Percentiles rank a stretch among this genome's conserved stretches.
Evolutionary conservation across 768 basidiomycete species (phyloP).

Genomic region (Boletus rubescentipes): DNA sequence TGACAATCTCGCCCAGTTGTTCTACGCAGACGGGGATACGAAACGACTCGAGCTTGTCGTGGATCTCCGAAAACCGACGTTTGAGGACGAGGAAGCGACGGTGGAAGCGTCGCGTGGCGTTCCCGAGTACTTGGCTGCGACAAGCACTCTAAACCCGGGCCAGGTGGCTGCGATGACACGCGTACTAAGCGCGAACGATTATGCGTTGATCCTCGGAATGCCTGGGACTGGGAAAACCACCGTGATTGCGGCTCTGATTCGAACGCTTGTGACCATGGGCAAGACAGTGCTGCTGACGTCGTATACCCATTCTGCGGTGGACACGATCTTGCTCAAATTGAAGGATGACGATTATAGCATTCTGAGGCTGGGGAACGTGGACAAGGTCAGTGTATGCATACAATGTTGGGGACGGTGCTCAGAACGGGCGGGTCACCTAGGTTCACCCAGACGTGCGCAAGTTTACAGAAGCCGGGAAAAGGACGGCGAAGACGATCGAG

Average conservation of each 20-base stretch:
- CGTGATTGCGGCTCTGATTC: conserved; percentile 86
- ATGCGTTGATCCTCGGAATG: conserved; percentile 94
- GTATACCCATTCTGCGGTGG: conserved; percentile 98
- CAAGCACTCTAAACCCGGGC: conserved; percentile 58
- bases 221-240: conserved; percentile 99
- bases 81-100: conserved; percentile 39
- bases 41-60: conserved; percentile 75
- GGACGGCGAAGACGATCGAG: conserved; percentile 64
- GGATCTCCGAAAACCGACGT: conserved; percentile 69
- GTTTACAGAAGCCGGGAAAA: conserved; percentile 62
- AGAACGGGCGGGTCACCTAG: conserved; percentile 38
- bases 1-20: conserved; percentile 86
- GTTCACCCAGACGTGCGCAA: conserved; percentile 79
- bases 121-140: conserved; percentile 32
- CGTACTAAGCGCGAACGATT: conserved; percentile 80
- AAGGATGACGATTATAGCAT: conserved; percentile 68
- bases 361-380: conserved; percentile 83
- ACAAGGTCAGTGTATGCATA: conserved; percentile 61
- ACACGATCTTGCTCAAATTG: conserved; percentile 90
- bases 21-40: conserved; percentile 75
- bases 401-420: not conserved
- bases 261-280: conserved; percentile 70
- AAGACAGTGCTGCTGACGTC: conserved; percentile 88
- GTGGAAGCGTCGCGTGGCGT: conserved; percentile 14
- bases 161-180: conserved; percentile 73